A percentile compares a stretch with the other conserved stretches of the same genome.
phyloP scores from a whole-genome alignment of 1,284 basidiomycete genomes.

The Sparassis latifolia region DNA sequence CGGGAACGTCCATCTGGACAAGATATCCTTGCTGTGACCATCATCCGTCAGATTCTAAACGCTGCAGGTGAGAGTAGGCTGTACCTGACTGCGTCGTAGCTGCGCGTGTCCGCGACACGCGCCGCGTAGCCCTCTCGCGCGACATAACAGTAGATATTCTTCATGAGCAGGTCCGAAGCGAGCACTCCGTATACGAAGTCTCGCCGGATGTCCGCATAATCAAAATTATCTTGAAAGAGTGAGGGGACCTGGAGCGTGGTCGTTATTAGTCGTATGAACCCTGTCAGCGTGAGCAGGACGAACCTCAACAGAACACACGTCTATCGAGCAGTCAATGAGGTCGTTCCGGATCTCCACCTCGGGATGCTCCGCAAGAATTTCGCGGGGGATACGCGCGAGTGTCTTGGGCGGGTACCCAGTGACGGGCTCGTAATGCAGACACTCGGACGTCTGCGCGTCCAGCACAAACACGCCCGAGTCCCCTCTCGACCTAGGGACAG shows the following conservation, averaged over 20 bases:
- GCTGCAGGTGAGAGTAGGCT: background rate
- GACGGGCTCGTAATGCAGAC: constrained; percentile 73
- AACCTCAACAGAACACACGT: constrained; percentile 90
- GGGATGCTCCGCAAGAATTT: constrained; percentile 58
- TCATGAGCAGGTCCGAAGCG: constrained; percentile 92
- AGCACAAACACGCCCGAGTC: constrained; percentile 72
- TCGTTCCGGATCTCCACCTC: constrained; percentile 84
- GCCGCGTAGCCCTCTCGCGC: constrained; percentile 85
- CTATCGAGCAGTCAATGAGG: constrained; percentile 83
- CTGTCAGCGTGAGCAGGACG: constrained; percentile 8
- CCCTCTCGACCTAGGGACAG: constrained; percentile 49
- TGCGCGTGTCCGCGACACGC: constrained; percentile 83
- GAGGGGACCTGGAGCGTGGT: constrained; percentile 72
- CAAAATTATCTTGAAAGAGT: constrained; percentile 98
- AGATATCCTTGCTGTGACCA: constrained; percentile 75
- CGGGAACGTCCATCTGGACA: constrained; percentile 91
- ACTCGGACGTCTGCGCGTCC: constrained; percentile 70
- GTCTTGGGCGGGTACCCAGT: constrained; percentile 57
- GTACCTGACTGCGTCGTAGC: constrained; percentile 83
- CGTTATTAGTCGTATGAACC: background rate
- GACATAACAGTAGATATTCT: constrained; percentile 89
- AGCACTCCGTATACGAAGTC: constrained; percentile 97
- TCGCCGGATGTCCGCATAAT: constrained; percentile 86
- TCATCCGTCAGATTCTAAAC: background rate
- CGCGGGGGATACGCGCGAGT: constrained; percentile 58